These are phyloP conservation scores for Puccinia sorghi DNA, from an alignment of 1,284 basidiomycete species.

Conservation along the genomic window DNA sequence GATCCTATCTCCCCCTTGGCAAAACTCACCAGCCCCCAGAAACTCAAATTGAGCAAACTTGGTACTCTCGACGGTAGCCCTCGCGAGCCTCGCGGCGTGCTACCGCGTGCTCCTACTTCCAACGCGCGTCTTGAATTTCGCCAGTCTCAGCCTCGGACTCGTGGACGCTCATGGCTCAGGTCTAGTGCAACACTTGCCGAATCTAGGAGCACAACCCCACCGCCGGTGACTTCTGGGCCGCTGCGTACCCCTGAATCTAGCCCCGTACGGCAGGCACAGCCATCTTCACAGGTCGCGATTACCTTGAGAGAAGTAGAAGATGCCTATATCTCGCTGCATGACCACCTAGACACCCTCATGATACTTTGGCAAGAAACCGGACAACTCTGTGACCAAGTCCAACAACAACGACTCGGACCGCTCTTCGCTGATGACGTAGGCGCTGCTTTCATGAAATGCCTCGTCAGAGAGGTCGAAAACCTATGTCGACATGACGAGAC, in stretches of 20 bases:
- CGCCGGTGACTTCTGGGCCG: background rate
- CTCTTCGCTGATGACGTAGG: conserved; percentile 25
- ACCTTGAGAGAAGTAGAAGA: conserved; percentile 49
- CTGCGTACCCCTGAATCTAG: conserved; percentile 45
- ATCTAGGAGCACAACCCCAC: background rate
- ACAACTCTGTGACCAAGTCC: background rate
- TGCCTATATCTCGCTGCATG: conserved; percentile 39
- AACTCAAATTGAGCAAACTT: conserved; percentile 31
- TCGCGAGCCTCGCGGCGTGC: conserved; percentile 36
- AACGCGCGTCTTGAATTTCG: conserved; percentile 9
- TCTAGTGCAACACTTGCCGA: background rate
- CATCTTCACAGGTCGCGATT: conserved; percentile 17
- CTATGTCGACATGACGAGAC: conserved; percentile 31
- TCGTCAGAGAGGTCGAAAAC: conserved; percentile 40
- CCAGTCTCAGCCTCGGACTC: conserved; percentile 1
- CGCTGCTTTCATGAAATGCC: conserved; percentile 32
- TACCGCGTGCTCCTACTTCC: conserved; percentile 28
- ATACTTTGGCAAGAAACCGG: conserved; percentile 27
- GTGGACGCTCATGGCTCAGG: background rate
- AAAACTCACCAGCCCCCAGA: conserved; percentile 34
- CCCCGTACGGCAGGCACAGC: conserved; percentile 8
- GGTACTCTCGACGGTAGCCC: conserved; percentile 39
- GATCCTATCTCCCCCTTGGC: conserved; percentile 46
- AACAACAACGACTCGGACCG: background rate
- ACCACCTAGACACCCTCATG: conserved; percentile 9